phyloP scores from a whole-genome alignment of 257 asterid species.

The Solanum pimpinellifolium region DNA sequence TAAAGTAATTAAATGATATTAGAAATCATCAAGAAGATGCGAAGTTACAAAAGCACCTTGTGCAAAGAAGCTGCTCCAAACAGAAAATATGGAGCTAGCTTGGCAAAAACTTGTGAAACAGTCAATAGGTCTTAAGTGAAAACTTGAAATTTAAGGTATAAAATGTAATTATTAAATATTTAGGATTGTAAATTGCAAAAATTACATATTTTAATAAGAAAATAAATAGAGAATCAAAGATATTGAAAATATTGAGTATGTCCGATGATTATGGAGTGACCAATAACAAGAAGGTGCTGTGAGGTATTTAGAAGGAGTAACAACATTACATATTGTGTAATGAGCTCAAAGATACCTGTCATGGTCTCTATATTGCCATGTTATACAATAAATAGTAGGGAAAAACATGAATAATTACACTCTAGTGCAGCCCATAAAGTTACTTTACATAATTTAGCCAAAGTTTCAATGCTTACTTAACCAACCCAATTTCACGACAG shows the following conservation, averaged over 20 bases:
- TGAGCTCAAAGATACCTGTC: background rate
- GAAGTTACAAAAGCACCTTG: no score
- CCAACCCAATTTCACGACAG: background rate
- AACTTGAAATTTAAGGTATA: background rate
- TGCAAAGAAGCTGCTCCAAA: no score
- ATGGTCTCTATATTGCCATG: background rate
- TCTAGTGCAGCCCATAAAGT: background rate
- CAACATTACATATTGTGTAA: background rate
- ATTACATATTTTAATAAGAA: background rate
- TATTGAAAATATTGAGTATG: background rate
- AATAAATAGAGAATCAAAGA: background rate
- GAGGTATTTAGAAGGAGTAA: background rate
- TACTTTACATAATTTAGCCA: background rate
- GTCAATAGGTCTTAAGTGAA: background rate
- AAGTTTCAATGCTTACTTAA: background rate
- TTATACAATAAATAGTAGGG: background rate
- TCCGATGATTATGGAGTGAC: background rate
- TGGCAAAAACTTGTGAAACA: no score
- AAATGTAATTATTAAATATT: background rate
- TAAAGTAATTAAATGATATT: no score
- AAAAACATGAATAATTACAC: background rate
- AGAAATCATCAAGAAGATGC: no score
- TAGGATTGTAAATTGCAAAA: background rate
- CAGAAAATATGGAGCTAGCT: no score
- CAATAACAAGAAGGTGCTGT: background rate